Conservation (phyloP, 1,139 yeast genomes). For the Waltiozyma sp. region DNA sequence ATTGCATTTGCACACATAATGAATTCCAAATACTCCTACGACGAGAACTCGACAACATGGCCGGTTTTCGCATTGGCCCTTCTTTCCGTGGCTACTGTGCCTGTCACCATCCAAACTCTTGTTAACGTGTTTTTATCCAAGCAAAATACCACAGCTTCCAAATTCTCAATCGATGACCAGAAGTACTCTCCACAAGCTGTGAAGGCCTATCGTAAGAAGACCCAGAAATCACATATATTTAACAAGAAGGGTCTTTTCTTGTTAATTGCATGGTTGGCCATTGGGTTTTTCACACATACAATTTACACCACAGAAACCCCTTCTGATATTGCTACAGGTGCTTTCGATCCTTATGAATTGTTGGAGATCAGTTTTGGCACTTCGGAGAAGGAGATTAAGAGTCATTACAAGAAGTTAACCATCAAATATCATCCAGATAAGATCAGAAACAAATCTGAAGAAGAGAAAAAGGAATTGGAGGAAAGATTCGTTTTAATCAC, state of each 20-base stretch:
- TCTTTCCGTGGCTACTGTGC: constrained; percentile 53
- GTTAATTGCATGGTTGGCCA: constrained; percentile 57
- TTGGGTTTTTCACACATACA: constrained; percentile 38
- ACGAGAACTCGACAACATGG: constrained; percentile 91
- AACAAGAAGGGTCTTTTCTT: constrained; percentile 37
- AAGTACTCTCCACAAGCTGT: constrained; percentile 19
- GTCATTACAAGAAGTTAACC: constrained; percentile 77
- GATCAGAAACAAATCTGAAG: constrained; percentile 54
- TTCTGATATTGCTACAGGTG: constrained; percentile 31
- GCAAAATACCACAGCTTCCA: constrained; percentile 3
- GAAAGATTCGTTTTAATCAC: constrained; percentile 71
- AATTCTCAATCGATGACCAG: constrained; percentile 2
- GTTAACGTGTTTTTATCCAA: constrained; percentile 17
- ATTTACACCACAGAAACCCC: constrained; percentile 33
- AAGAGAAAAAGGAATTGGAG: constrained; percentile 50
- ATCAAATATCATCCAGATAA: constrained; percentile 92
- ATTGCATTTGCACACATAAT: constrained; percentile 3
- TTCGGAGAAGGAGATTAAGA: constrained; percentile 65
- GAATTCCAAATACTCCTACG: constrained; percentile 47
- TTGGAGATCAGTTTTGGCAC: constrained; percentile 66
- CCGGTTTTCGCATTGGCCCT: constrained; percentile 83
- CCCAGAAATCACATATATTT: constrained; percentile 29
- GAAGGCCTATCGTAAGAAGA: constrained; percentile 26
- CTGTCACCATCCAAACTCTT: constrained; percentile 47
- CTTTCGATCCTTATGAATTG: constrained; percentile 86